Evolutionary conservation across 1,284 basidiomycete species (phyloP), one percentile per base, ranked within the genome.

Genomic region (Pisolithus thermaeus): DNA sequence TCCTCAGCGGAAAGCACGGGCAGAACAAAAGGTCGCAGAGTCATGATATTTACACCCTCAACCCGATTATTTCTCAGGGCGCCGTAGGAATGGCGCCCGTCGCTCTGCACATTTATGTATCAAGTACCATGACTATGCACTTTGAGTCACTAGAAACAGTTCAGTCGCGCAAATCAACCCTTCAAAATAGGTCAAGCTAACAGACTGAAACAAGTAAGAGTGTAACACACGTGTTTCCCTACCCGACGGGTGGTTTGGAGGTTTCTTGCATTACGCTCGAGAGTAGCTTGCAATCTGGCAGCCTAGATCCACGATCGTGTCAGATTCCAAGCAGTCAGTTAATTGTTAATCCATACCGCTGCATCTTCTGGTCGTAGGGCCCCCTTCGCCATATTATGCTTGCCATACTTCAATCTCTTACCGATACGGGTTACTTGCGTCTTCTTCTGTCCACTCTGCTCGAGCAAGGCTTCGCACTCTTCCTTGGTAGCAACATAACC

Each of bases 371-470:
- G 84, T 46, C 83, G 74, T 56, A 87, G 64, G 1, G 87, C 87
- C 5, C 87, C 88, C 65, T 90, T 90, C 2, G 89, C 88, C 86
- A 89, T 89, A 61, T 90, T 90, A 58, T 90, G 84, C 60, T 87
- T 90, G 8, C 86, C 82, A 37, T 77, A 74, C 54, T 81, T 74
- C 16, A 80, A 67, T 55, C 75, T 79, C 50, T 74, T 70, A 57
- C 25, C 27, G 42, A 61, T 63, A 52, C 72, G 64, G 30, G 70
- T 70, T 18, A 66, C 61, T 49, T 73, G 59, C 56, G 72, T 77
- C 45, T 72, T 74, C 46, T 72, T 69, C 7, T 66, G 71, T 22
- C 71, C 72, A 38, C 73, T 73, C 16, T 77, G 71, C 16, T 73
- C 73, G 7, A 91, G 74, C 39, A 90, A 65, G 18, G 77, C 76